Conservation (phyloP, 2,329 filamentous ascomycete genomes). For the Calycina herbarum region DNA sequence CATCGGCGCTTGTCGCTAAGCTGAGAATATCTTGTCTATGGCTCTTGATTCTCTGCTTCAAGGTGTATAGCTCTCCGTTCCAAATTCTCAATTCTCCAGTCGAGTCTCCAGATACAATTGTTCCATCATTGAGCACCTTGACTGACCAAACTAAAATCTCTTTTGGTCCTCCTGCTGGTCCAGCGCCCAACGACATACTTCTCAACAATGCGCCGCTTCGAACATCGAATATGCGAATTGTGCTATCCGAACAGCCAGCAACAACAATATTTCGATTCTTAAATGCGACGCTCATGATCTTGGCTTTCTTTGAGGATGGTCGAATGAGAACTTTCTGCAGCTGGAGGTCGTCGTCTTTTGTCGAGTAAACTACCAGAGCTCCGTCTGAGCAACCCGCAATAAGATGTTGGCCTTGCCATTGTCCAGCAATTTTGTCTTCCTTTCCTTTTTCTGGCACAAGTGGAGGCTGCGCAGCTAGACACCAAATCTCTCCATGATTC, state of each 20-base stretch:
- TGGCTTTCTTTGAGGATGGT: slow-evolving; percentile 78
- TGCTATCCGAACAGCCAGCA: slow-evolving; percentile 93
- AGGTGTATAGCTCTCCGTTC: slow-evolving; percentile 88
- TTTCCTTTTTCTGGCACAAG: slow-evolving; percentile 26
- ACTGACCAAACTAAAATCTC: slow-evolving; percentile 93
- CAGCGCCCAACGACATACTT: slow-evolving; percentile 82
- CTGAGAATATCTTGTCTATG: slow-evolving; percentile 91
- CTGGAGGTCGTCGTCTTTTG: slow-evolving; percentile 77
- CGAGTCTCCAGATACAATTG: slow-evolving; percentile 93
- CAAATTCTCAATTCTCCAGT: slow-evolving; percentile 92
- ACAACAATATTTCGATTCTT: slow-evolving; percentile 80
- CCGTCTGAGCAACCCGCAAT: slow-evolving; percentile 91
- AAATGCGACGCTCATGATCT: slow-evolving; percentile 89
- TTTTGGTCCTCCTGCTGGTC: slow-evolving; percentile 73
- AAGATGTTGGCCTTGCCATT: slow-evolving; percentile 56
- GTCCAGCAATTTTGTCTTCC: slow-evolving; percentile 34
- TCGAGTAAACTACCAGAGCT: slow-evolving; percentile 81
- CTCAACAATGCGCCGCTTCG: slow-evolving; percentile 73
- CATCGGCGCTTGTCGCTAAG: slow-evolving; percentile 78
- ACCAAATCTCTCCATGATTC: slow-evolving; percentile 97
- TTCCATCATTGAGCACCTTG: slow-evolving; percentile 81
- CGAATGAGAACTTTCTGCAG: slow-evolving; percentile 76
- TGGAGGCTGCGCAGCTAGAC: slow-evolving; percentile 79
- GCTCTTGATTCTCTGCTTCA: slow-evolving; percentile 79
- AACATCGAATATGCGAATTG: slow-evolving; percentile 88